Evolutionary conservation across 1,284 basidiomycete species (phyloP).

Genomic region (Hemileia vastatrix): DNA sequence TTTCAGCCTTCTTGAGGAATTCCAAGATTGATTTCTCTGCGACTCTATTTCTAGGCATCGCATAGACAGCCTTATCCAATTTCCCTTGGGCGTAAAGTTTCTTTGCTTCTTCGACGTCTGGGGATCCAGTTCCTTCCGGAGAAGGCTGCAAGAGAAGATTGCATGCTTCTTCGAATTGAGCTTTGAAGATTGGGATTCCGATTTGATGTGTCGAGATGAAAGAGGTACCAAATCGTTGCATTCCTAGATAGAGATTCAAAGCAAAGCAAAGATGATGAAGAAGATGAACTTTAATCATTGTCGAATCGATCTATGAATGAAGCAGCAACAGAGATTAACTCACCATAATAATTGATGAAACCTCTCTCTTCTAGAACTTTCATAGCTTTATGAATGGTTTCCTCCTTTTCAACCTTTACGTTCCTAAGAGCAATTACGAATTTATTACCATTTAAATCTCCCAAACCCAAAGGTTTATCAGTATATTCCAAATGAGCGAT

Average conservation of each 20-base stretch:
- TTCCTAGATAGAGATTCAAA: constrained; percentile 63
- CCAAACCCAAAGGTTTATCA: constrained; percentile 70
- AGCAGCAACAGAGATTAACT: neutral
- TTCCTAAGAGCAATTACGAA: constrained; percentile 81
- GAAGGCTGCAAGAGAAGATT: constrained; percentile 31
- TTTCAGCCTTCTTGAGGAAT: neutral
- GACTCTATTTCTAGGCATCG: neutral
- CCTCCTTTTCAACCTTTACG: too few relatives aligned
- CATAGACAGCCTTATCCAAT: constrained; percentile 13
- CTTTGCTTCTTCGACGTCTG: constrained; percentile 17
- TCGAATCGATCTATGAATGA: neutral
- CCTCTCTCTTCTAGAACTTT: too few relatives aligned
- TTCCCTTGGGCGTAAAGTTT: constrained; percentile 27
- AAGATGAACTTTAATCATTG: neutral
- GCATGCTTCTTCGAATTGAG: constrained; percentile 49
- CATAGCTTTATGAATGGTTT: too few relatives aligned
- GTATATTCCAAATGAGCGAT: constrained; percentile 81
- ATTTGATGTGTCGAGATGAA: constrained; percentile 89
- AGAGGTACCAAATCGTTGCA: constrained; percentile 98
- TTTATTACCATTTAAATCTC: constrained; percentile 89
- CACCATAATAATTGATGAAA: too few relatives aligned
- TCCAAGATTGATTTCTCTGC: neutral
- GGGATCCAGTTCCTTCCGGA: constrained; percentile 15
- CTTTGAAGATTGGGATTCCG: constrained; percentile 75
- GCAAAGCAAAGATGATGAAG: neutral